Evolutionary conservation across 176 grass and related monocot species (phyloP), one percentile per base, ranked within the genome.

Genomic region (Ensete ventricosum): DNA sequence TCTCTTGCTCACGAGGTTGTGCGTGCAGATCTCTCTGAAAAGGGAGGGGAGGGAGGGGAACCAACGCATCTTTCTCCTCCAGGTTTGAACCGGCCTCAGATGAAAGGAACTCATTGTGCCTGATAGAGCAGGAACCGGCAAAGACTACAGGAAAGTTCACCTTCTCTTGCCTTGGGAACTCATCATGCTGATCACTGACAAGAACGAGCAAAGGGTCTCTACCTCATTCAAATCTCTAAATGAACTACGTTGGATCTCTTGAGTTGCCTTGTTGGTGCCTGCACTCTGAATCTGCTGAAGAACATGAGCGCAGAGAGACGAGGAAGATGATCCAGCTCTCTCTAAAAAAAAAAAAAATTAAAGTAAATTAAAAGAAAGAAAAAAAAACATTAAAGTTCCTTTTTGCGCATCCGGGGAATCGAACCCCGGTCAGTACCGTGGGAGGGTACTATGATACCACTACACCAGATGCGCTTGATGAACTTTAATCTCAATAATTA

Each of bases 381-480:
- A 27, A 2, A 0, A 27, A 27, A 27, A 1, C 26, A 29, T 29
- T 25, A 25, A 29, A 29, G 2, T 29, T 29, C 27, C 27, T 29
- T 3, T 3, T 3, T 96, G 89, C 86, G 77, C 87, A 90, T 96
- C 81, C 87, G 52, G 87, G 87, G 85, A 96, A 96, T 90, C 87
- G 83, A 90, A 90, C 83, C 80, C 89, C 23, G 87, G 93, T 96
- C 87, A 92, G 83, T 85, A 92, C 85, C 89, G 89, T 92, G 89
- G 89, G 87, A 92, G 87, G 85, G 93, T 90, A 90, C 93, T 88
- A 96, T 96, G 87, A 90, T 92, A 90, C 87, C 81, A 87, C 90
- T 88, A 90, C 83, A 92, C 87, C 85, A 97, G 87, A 96, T 92
- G 87, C 90, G 81, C 89, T 81, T 43, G 4, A 23, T 23, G 22